These are phyloP conservation scores for Rhizopogon vesiculosus DNA, from an alignment of 768 basidiomycete genomes.

Conservation along the genomic window DNA sequence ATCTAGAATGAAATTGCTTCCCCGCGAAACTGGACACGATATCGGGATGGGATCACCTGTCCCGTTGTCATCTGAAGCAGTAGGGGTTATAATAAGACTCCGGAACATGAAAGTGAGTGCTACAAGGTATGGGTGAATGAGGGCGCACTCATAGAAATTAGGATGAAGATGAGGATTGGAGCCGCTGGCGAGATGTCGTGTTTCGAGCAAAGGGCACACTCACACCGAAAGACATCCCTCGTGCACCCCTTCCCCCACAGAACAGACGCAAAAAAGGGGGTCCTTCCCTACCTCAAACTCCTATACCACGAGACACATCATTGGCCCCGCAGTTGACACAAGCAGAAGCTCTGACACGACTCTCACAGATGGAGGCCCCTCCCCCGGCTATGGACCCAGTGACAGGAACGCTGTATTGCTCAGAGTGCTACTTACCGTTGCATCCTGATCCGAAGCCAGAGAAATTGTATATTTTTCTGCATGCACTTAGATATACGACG, in stretches of 20 bases:
- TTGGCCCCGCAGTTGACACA: constrained; percentile 33
- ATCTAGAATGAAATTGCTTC: constrained; percentile 44
- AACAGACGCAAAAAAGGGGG: constrained; percentile 60
- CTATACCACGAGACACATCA: not conserved
- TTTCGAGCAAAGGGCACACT: constrained; percentile 71
- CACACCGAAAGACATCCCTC: constrained; percentile 23
- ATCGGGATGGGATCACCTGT: constrained; percentile 88
- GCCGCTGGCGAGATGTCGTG: constrained; percentile 81
- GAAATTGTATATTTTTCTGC: constrained; percentile 91
- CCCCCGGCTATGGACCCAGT: constrained; percentile 30
- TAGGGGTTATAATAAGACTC: constrained; percentile 70
- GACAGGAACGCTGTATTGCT: constrained; percentile 63
- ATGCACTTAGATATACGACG: constrained; percentile 82
- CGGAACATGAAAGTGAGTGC: constrained; percentile 73
- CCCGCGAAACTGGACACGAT: constrained; percentile 82
- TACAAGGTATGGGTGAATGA: not conserved
- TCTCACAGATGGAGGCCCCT: constrained; percentile 16
- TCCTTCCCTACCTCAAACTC: not conserved
- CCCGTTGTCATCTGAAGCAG: constrained; percentile 70
- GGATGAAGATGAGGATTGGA: constrained; percentile 89
- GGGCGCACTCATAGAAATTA: constrained; percentile 20
- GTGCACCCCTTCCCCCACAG: constrained; percentile 49
- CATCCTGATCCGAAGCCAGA: constrained; percentile 93
- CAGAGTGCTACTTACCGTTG: constrained; percentile 88
- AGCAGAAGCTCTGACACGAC: constrained; percentile 44